Base-by-base conservation (phyloP, 192 early-diverging fungal genomes). In the Coemansia sp. region DNA sequence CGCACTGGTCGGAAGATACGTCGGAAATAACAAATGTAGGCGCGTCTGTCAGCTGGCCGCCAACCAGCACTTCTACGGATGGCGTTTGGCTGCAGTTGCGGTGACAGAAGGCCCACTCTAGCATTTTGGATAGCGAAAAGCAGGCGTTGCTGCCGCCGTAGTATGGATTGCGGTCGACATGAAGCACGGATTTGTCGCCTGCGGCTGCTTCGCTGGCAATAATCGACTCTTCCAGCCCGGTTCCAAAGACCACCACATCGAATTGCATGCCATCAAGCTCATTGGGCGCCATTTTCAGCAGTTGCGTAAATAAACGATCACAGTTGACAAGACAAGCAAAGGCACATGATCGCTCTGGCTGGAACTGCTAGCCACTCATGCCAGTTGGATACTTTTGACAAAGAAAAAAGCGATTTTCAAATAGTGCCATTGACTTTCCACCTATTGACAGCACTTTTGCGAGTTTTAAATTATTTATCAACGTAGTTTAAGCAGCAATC, bases 181-280 rank as follows among this genome's bases (percentile, higher is more conserved):
- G 93, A 6, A 94, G 82, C 6, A 97, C 92, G 6, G 78, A 76
- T 59, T 84, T 84, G 11, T 88, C 90, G 17, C 70, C 80, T 5
- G 87, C 83, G 9, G 92, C 83, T 17, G 93, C 77, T 14, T 85
- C 89, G 87, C 84, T 91, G 17, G 94, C 93, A 6, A 93, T 60
- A 16, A 96, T 89, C 23, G 92, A 83, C 62, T 96, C 89, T 25
- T 84, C 69, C 31, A 92, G 74, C 7, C 94, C 94, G 6, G 94
- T 96, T 22, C 94, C 94, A 14, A 96, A 78, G n/a, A 96, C 78
- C 41, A 94, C 86, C 52, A 82, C 83, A 47, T 96, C 93, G 75
- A 88, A 94, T 50, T 82, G 63, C 37, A 83, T 84, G 19, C 84
- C 69, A 22, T 84, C 78, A 10, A 81, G 69, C 38, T 53, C 45